Percentiles rank a stretch among this genome's conserved stretches.
Evolutionary conservation across 306 rosid genomes (phyloP).

Genomic region (Begonia fuchsioides): DNA sequence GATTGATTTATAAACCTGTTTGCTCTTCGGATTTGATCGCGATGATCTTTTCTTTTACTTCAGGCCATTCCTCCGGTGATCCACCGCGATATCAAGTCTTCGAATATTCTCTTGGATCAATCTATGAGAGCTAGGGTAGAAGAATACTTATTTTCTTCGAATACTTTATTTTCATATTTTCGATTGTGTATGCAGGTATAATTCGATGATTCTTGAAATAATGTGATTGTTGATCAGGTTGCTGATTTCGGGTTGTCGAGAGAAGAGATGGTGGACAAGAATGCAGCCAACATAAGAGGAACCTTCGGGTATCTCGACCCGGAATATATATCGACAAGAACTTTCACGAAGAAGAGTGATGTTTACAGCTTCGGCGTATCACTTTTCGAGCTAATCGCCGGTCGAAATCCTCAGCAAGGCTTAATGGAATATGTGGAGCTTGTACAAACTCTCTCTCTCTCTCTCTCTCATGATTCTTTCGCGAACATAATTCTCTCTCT

Average conservation of each 20-base stretch:
- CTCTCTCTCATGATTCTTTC: conserved; percentile 4
- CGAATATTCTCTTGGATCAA: conserved; percentile 76
- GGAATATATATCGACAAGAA: conserved; percentile 72
- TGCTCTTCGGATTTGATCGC: conserved; percentile 1
- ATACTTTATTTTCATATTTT: too few relatives aligned
- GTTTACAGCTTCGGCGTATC: conserved; percentile 93
- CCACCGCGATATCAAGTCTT: conserved; percentile 87
- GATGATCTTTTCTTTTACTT: conserved; percentile 3
- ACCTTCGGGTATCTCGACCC: conserved; percentile 97
- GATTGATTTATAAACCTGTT: background rate
- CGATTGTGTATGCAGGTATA: background rate
- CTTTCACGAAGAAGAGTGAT: conserved; percentile 93
- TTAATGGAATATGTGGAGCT: conserved; percentile 94
- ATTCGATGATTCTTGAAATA: background rate
- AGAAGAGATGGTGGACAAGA: conserved; percentile 83
- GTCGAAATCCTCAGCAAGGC: conserved; percentile 95
- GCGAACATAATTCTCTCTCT: background rate
- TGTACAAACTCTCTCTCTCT: conserved; percentile 46
- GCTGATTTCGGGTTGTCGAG: conserved; percentile 97
- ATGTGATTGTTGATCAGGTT: conserved; percentile 40
- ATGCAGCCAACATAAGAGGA: conserved; percentile 66
- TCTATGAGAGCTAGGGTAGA: conserved; percentile 89
- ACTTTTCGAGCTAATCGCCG: conserved; percentile 90
- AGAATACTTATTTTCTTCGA: too few relatives aligned
- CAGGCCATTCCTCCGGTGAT: conserved; percentile 98